phyloP scores from a whole-genome alignment of 1,284 basidiomycete species.

The Tylopilus orsonianus region DNA sequence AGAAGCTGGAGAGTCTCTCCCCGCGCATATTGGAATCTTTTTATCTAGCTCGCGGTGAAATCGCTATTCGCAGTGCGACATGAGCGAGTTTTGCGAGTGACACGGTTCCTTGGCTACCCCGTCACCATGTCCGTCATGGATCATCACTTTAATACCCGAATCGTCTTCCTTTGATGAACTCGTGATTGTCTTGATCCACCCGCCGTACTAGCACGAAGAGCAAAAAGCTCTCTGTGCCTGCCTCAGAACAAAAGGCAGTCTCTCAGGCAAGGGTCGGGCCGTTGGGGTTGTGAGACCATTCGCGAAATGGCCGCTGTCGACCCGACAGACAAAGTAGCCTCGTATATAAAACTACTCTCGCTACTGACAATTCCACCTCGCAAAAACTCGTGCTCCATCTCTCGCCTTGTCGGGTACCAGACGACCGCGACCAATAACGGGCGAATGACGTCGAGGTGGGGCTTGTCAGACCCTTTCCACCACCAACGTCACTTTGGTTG shows the following conservation, averaged over 20 bases:
- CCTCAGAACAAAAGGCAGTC: no score
- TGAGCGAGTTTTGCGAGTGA: slow-evolving; percentile 2
- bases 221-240: no score
- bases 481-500: background rate
- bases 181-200: no score
- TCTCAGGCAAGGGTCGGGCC: no score
- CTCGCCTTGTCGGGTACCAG: no score
- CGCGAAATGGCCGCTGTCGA: slow-evolving; percentile 9
- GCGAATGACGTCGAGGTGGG: background rate
- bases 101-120: background rate
- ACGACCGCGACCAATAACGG: background rate
- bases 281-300: background rate
- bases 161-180: no score
- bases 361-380: no score
- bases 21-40: slow-evolving; percentile 6
- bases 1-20: background rate
- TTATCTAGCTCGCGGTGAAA: slow-evolving; percentile 12
- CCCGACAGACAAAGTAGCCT: background rate
- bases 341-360: background rate
- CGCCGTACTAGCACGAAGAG: no score
- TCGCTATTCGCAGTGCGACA: slow-evolving; percentile 16
- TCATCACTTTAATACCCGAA: no score
- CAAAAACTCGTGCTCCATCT: no score
- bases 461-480: background rate
- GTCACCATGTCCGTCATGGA: no score